A percentile compares a stretch with the other conserved stretches of the same genome.
Conservation (phyloP, 2,329 filamentous ascomycete genomes). For the Colletotrichum navitas region DNA sequence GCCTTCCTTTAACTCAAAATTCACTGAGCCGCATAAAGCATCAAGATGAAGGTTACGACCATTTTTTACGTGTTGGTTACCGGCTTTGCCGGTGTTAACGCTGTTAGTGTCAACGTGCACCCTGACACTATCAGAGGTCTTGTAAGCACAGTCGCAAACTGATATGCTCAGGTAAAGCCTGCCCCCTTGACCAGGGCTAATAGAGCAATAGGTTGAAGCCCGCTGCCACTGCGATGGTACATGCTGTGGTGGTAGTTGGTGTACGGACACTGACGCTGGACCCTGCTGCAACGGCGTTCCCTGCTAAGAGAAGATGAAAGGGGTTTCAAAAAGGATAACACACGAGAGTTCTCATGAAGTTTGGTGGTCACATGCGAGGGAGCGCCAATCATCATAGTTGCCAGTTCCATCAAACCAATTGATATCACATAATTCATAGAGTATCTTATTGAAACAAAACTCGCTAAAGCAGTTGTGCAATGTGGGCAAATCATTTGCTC, state of each 20-base stretch:
- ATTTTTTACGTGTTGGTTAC: neutral
- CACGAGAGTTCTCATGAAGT: neutral
- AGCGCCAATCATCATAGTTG: neutral
- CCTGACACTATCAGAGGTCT: neutral
- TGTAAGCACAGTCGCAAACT: neutral
- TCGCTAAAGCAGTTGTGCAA: neutral
- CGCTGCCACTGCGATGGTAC: conserved; percentile 29
- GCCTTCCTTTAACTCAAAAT: no score
- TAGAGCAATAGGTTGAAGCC: neutral
- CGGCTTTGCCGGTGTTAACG: neutral
- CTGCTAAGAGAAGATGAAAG: neutral
- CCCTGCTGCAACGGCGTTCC: conserved; percentile 24
- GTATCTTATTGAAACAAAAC: neutral
- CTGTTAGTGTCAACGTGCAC: neutral
- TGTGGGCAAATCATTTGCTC: neutral
- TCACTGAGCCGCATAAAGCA: neutral
- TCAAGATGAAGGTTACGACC: neutral
- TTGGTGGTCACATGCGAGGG: no score
- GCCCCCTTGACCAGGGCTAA: neutral
- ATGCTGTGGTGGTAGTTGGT: conserved; percentile 27
- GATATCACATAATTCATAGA: neutral
- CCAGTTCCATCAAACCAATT: neutral
- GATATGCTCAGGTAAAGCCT: fast-evolving
- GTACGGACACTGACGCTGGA: conserved; percentile 16
- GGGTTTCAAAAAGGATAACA: neutral